Evolutionary conservation across 1,139 yeast species (phyloP).

Genomic region (Magnusiomyces suaveolens): DNA sequence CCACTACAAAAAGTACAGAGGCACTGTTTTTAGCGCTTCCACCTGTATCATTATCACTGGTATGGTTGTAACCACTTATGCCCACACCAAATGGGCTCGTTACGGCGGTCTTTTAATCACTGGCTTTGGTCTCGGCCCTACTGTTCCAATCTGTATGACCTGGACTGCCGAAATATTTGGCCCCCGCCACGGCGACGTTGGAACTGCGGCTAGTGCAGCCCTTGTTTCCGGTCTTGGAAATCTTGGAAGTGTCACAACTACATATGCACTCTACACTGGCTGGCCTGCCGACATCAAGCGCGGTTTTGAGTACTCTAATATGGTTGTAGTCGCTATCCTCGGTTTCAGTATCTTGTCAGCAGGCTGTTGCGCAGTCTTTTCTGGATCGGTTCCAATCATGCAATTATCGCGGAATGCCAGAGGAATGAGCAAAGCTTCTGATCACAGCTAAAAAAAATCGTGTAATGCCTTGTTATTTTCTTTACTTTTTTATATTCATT

Average conservation of each 20-base stretch:
- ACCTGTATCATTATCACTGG: conserved; percentile 64
- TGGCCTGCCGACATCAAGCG: conserved; percentile 72
- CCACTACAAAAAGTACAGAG: conserved; percentile 48
- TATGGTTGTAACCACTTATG: conserved; percentile 65
- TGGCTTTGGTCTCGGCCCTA: conserved; percentile 84
- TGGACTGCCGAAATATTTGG: conserved; percentile 74
- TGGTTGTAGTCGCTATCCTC: conserved; percentile 72
- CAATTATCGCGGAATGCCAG: neutral
- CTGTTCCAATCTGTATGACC: conserved; percentile 84
- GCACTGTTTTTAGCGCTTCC: conserved; percentile 51
- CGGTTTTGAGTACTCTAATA: conserved; percentile 59
- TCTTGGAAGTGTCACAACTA: conserved; percentile 74
- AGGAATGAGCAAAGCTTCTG: neutral
- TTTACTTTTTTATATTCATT: too few relatives aligned
- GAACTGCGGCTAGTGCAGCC: conserved; percentile 75
- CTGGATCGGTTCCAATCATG: conserved; percentile 1
- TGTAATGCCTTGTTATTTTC: neutral
- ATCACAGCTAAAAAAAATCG: neutral
- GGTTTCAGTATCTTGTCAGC: conserved; percentile 58
- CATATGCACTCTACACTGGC: conserved; percentile 75
- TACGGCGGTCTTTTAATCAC: conserved; percentile 74
- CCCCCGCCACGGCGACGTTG: conserved; percentile 68
- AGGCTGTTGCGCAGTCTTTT: conserved; percentile 24
- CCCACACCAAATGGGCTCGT: conserved; percentile 58
- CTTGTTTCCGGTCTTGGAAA: conserved; percentile 79